phyloP scores from a whole-genome alignment of 208 protist species.

The Porcisia hertigi region DNA sequence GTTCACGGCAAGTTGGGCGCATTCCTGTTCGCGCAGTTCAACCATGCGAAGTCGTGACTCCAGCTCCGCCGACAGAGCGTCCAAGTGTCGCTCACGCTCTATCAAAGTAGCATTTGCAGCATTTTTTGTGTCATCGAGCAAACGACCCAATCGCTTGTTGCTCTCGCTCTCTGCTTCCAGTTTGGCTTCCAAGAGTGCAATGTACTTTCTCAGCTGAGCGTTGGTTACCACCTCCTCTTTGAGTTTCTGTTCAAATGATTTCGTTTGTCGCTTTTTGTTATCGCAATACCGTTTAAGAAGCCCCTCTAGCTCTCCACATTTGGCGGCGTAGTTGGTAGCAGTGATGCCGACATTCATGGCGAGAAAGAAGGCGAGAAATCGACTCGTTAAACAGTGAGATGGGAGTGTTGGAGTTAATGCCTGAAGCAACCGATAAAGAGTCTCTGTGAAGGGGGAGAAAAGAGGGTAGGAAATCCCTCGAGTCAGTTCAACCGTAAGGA shows the following conservation, averaged over 20 bases:
- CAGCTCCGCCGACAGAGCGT: neutral
- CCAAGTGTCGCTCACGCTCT: neutral
- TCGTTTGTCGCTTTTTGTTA: constrained; percentile 11
- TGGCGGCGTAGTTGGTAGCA: neutral
- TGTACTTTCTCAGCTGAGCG: constrained; percentile 22
- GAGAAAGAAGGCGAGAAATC: neutral
- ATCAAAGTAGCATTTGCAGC: neutral
- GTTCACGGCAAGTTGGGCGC: neutral
- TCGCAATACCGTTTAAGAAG: constrained; percentile 21
- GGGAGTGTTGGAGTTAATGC: neutral
- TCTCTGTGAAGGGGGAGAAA: constrained; percentile 4
- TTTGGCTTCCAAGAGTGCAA: constrained; percentile 18
- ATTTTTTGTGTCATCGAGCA: neutral
- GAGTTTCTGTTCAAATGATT: constrained; percentile 9
- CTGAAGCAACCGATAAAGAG: neutral
- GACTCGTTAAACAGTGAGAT: neutral
- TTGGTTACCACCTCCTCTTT: constrained; percentile 21
- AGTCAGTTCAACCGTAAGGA: neutral
- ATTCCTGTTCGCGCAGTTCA: constrained; percentile 14
- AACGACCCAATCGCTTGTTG: neutral
- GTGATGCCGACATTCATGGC: neutral
- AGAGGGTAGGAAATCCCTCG: neutral
- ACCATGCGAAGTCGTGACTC: constrained; percentile 7
- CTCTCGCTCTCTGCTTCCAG: constrained; percentile 1
- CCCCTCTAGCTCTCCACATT: constrained; percentile 22